Percentiles rank a stretch among this genome's conserved stretches.
These are phyloP conservation scores for Dipteronia sinensis DNA, from an alignment of 345 rosid genomes.

Conservation along the genomic window DNA sequence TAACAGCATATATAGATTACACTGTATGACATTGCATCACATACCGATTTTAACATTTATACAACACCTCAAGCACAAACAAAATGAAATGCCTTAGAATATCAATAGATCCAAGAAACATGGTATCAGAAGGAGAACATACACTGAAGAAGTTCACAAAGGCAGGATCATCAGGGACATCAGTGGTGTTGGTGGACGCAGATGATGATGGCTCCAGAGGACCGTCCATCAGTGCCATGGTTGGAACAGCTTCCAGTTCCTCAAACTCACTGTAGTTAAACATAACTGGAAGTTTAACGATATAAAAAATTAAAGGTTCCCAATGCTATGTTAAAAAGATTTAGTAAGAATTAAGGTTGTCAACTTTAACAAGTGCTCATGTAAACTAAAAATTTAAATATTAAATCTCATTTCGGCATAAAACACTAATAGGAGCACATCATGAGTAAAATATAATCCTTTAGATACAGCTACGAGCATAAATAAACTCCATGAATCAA, in stretches of 20 bases:
- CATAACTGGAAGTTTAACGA: background rate
- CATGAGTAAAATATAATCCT: background rate
- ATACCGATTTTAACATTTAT: background rate
- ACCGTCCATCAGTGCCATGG: conserved; percentile 90
- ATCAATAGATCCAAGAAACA: background rate
- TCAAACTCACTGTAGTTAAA: conserved; percentile 74
- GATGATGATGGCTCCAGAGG: conserved; percentile 81
- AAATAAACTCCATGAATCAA: background rate
- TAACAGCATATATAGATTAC: background rate
- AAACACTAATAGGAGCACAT: background rate
- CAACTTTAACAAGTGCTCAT: background rate
- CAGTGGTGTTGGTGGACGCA: conserved; percentile 37
- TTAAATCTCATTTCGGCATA: background rate
- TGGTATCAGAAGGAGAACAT: conserved; percentile 26
- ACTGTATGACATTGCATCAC: background rate
- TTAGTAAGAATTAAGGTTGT: background rate
- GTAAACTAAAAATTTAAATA: background rate
- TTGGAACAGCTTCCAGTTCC: conserved; percentile 89
- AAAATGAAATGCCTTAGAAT: background rate
- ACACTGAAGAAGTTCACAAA: conserved; percentile 91
- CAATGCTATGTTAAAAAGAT: too few relatives aligned
- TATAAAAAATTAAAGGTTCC: too few relatives aligned
- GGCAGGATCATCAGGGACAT: conserved; percentile 75
- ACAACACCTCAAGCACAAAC: background rate
- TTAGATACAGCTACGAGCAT: background rate